A percentile compares a stretch with the other conserved stretches of the same genome.
Evolutionary conservation across 1,284 basidiomycete species (phyloP).

Genomic region (Trametes sp.): DNA sequence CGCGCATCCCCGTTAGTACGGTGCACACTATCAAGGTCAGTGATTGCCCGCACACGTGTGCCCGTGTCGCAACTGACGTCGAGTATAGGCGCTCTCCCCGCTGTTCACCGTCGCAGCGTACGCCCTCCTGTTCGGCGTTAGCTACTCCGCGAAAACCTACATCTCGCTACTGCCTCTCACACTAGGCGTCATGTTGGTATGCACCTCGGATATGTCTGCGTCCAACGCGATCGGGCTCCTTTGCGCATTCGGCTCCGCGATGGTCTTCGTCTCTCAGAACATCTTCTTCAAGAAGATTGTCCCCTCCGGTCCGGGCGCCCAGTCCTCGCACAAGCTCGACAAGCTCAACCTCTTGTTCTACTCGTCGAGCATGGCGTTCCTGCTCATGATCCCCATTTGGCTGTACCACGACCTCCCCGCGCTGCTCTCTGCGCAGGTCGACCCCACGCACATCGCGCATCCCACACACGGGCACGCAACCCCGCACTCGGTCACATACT

Average conservation of each 20-base stretch:
- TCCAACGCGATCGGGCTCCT: constrained; percentile 86
- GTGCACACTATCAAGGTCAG: constrained; percentile 98
- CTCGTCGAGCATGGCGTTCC: constrained; percentile 92
- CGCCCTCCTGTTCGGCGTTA: constrained; percentile 90
- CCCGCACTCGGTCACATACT: constrained; percentile 69
- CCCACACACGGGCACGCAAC: constrained; percentile 50
- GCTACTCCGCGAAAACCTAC: constrained; percentile 93
- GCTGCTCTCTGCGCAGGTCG: constrained; percentile 56
- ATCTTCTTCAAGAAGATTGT: constrained; percentile 99
- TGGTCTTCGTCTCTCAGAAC: constrained; percentile 98
- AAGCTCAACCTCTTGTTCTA: constrained; percentile 97
- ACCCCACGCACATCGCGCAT: constrained; percentile 54
- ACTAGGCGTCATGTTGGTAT: constrained; percentile 96
- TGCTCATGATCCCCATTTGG: constrained; percentile 96
- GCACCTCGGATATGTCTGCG: constrained; percentile 89
- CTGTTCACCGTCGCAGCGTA: constrained; percentile 97
- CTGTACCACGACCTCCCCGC: constrained; percentile 82
- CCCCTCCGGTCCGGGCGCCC: constrained; percentile 65
- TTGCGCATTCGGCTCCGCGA: constrained; percentile 92
- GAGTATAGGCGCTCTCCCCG: constrained; percentile 86
- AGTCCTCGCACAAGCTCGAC: constrained; percentile 83
- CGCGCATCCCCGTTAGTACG: constrained; percentile 95
- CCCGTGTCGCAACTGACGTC: neutral
- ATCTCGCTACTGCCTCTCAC: constrained; percentile 94
- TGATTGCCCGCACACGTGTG: constrained; percentile 10